Base-by-base conservation (phyloP, 2,329 filamentous ascomycete genomes). In the Colletotrichum gigasporum region DNA sequence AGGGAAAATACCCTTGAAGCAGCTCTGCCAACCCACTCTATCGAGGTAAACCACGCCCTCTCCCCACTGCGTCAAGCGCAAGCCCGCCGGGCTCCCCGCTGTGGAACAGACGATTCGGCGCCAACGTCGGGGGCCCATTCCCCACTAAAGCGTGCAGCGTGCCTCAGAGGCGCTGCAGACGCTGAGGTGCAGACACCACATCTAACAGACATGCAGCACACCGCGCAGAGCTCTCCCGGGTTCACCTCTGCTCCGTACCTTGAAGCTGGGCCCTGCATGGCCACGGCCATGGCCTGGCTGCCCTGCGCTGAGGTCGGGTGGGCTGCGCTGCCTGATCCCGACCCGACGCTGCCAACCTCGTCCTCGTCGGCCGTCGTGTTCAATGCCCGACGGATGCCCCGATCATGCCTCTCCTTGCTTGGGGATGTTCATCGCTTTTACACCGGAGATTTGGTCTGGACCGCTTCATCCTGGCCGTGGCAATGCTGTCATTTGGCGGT, bases 21-120 rank as follows among this genome's bases (percentile, higher is more conserved):
- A 57, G 42, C 32, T 18, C 11, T 10, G 14, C 11, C 9, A 47
- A n/a, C 37, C 48, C 35, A 30, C 32, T 44, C 45, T 18, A 44
- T 34, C 37, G 28, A 45, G 39, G 39, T 28, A 47, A 42, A 34
- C 18, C 18, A 55, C 37, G 14, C 52, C 28, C 37, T 55, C 37
- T 55, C 24, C 28, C 41, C 48, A 54, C 61, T 34, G 12, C 60
- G 24, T 58, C 54, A 59, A 52, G 34, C 39, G 51, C 54, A 59
- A 52, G 34, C 39, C 61, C 48, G 61, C 41, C 55, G 18, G 34
- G n/a, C 41, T 54, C 61, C 41, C 56, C 48, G 61, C 41, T 54
- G 26, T 64, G 61, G 61, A 54, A 54, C 42, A 64, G 61, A 61
- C 56, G 56, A 64, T 64, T 61, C 56, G 61, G 59, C 55, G 55